These are phyloP conservation scores for Pistacia vera DNA, from an alignment of 345 rosid species.

Conservation along the genomic window DNA sequence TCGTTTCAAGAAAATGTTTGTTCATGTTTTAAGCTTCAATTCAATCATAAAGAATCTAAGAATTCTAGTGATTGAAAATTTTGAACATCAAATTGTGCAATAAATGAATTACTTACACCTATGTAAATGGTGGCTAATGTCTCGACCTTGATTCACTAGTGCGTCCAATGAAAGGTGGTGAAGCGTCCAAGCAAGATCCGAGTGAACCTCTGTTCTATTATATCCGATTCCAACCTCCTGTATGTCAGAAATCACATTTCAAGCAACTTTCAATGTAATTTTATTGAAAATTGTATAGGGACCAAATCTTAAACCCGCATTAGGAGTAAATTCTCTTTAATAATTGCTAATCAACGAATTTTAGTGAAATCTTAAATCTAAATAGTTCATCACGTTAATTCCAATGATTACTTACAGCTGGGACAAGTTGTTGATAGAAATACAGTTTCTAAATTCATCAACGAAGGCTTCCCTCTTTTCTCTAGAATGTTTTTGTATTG, in stretches of 20 bases:
- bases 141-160: constrained; percentile 55
- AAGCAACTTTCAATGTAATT: too few relatives aligned
- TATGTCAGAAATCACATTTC: not conserved
- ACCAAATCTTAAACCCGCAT: too few relatives aligned
- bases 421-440: not conserved
- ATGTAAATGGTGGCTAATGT: constrained; percentile 49
- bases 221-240: constrained; percentile 37
- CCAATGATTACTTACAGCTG: too few relatives aligned
- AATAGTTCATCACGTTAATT: too few relatives aligned
- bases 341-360: too few relatives aligned
- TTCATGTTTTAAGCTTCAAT: too few relatives aligned
- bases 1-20: too few relatives aligned
- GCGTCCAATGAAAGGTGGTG: constrained; percentile 63
- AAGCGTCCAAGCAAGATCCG: constrained; percentile 50
- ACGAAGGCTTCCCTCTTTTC: constrained; percentile 45
- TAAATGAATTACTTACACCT: constrained; percentile 42
- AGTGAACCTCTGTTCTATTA: constrained; percentile 40
- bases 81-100: too few relatives aligned
- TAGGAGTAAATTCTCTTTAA: too few relatives aligned
- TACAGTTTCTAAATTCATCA: constrained; percentile 40
- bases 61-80: not conserved
- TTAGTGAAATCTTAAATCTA: too few relatives aligned
- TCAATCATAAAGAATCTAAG: too few relatives aligned
- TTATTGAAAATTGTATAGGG: too few relatives aligned
- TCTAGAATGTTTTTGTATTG: constrained; percentile 11